Base-by-base conservation (phyloP, 352 stramenopile genomes). In the Pythium apleroticum region DNA sequence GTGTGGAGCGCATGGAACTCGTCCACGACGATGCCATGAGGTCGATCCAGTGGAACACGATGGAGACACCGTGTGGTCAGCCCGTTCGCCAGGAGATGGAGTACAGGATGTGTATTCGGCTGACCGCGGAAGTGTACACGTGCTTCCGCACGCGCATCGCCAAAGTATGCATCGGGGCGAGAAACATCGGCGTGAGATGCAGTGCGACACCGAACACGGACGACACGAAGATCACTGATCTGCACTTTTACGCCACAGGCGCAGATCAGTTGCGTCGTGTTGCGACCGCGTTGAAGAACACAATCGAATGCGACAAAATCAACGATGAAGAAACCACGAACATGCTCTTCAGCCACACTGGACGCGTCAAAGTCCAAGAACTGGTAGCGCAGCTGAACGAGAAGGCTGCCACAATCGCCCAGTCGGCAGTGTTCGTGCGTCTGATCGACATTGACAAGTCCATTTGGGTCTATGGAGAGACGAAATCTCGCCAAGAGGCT, bases 31-130 rank as follows among this genome's bases (percentile, higher is more conserved):
- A 39, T 10, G 33, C 33, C 33, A 39, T 39, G 33, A 39, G 33
- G 33, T 39, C 19, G 11, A 19, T 17, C 19, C 33, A 45, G 52
- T 20, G 17, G 35, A 46, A 9, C 20, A 58, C 19, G 30, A 48
- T 52, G 7, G 52, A 60, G 37, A 59, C 10, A 19, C 63, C 63
- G 0, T 27, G 30, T 17, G 63, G 63, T 0, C 63, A 70, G 33
- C 63, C 55, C 0, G 57, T 70, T 19, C 63, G 63, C 9, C 50
- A 55, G 9, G 37, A 33, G 11, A 24, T 70, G n/a, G 63, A 70
- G 63, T 57, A 61, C 33, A 61, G 56, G 31, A 62, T 65, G 24
- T 53, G 33, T 4, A 56, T 57, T 4, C 35, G 48, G 19, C 22
- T 65, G 31, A 48, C 57, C 20, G 8, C n/a, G 8, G 56, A 65